phyloP scores from a whole-genome alignment of 345 rosid genomes.

The Populus simonii region DNA sequence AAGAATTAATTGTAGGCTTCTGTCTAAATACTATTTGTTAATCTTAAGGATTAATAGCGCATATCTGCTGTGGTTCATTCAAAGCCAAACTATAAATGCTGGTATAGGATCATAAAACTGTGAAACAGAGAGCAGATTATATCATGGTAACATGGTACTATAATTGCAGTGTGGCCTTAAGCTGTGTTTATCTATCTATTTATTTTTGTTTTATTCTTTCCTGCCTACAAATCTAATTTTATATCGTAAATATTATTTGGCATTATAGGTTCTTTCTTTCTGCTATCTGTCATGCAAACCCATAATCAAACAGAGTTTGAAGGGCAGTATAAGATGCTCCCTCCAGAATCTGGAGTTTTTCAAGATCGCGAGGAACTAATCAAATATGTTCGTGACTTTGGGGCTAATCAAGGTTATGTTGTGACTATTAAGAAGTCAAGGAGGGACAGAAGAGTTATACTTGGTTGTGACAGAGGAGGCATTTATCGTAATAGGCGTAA shows the following conservation, averaged over 20 bases:
- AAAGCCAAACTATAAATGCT: neutral
- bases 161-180: neutral
- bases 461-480: conserved; percentile 54
- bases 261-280: conserved; percentile 7
- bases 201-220: neutral
- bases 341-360: conserved; percentile 39
- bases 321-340: conserved; percentile 36
- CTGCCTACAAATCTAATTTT: neutral
- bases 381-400: conserved; percentile 39
- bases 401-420: conserved; percentile 46
- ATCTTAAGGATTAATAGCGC: neutral
- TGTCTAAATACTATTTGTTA: neutral
- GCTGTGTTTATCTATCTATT: neutral
- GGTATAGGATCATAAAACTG: too few relatives aligned
- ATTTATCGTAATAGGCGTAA: conserved; percentile 47
- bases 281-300: conserved; percentile 17
- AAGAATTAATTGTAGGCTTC: neutral
- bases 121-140: neutral
- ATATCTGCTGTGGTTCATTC: neutral
- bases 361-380: conserved; percentile 43
- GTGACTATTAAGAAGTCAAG: conserved; percentile 51
- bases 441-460: conserved; percentile 47
- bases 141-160: neutral
- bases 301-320: conserved; percentile 19
- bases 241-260: neutral